Conservation (phyloP, 768 basidiomycete species). For the Tylopilus sp. region DNA sequence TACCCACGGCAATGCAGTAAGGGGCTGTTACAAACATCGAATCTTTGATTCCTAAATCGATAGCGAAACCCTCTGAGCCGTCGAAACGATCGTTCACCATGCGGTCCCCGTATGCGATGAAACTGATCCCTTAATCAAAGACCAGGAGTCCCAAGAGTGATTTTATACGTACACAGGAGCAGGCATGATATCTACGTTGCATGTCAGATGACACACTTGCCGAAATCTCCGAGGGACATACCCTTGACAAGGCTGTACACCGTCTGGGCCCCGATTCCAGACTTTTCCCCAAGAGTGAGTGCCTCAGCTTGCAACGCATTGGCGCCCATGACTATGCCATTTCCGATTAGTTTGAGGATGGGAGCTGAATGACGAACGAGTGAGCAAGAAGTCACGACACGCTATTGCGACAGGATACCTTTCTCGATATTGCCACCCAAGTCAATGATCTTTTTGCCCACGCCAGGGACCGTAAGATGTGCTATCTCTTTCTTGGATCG, state of each 20-base stretch:
- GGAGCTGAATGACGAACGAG: slow-evolving; percentile 41
- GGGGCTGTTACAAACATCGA: slow-evolving; percentile 46
- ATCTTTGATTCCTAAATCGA: slow-evolving; percentile 89
- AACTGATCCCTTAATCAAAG: slow-evolving; percentile 30
- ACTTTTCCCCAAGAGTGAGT: slow-evolving; percentile 82
- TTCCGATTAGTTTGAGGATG: slow-evolving; percentile 76
- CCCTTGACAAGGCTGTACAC: slow-evolving; percentile 60
- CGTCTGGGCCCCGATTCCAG: slow-evolving; percentile 67
- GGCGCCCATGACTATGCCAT: slow-evolving; percentile 71
- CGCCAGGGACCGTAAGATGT: slow-evolving; percentile 72
- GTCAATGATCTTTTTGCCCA: slow-evolving; percentile 75
- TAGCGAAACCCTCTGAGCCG: slow-evolving; percentile 67
- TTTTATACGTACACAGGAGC: slow-evolving; percentile 47
- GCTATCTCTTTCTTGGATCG: slow-evolving; percentile 80
- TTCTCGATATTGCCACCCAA: slow-evolving; percentile 85
- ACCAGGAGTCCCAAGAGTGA: background rate
- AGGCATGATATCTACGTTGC: slow-evolving; percentile 58
- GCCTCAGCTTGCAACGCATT: slow-evolving; percentile 79
- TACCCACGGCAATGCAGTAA: background rate
- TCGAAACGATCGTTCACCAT: slow-evolving; percentile 76
- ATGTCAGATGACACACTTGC: slow-evolving; percentile 12
- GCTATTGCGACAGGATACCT: slow-evolving; percentile 38
- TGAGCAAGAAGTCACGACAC: background rate
- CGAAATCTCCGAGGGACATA: slow-evolving; percentile 18
- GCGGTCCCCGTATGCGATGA: slow-evolving; percentile 58